phyloP scores from a whole-genome alignment of 805 yeast species.

The Saccharomycopsis sp. region DNA sequence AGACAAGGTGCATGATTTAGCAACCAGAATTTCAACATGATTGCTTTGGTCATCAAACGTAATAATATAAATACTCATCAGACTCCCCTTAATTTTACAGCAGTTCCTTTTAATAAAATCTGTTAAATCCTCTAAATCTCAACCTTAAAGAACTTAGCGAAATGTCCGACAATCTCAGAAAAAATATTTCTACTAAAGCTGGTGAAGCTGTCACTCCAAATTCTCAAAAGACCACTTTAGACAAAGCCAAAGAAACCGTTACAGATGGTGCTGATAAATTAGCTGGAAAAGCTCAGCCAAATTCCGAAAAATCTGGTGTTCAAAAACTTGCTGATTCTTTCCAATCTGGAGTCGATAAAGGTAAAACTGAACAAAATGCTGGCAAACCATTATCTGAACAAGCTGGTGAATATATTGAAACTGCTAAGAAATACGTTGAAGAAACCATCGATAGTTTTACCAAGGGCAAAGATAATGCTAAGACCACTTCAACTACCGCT shows the following conservation, averaged over 20 bases:
- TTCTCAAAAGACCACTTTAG: slow-evolving; percentile 49
- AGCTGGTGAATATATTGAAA: slow-evolving; percentile 49
- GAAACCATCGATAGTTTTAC: too few species aligned
- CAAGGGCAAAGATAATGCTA: too few species aligned
- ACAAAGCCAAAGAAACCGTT: slow-evolving; percentile 61
- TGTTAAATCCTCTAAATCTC: background rate
- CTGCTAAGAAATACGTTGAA: slow-evolving; percentile 45
- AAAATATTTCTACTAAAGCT: slow-evolving; percentile 59
- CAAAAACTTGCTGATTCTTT: slow-evolving; percentile 49
- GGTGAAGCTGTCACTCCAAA: slow-evolving; percentile 63
- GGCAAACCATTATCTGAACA: slow-evolving; percentile 27
- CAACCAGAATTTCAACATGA: too few species aligned
- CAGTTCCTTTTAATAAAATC: background rate
- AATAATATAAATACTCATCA: background rate
- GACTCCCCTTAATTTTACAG: background rate
- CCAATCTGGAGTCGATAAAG: slow-evolving; percentile 30
- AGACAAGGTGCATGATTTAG: too few species aligned
- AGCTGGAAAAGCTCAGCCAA: slow-evolving; percentile 52
- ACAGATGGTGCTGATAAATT: slow-evolving; percentile 58
- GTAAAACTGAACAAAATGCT: slow-evolving; percentile 34
- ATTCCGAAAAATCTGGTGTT: slow-evolving; percentile 52
- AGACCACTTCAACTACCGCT: too few species aligned
- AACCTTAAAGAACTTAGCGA: background rate
- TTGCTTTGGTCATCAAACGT: too few species aligned
- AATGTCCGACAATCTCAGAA: slow-evolving; percentile 46